Evolutionary conservation across 345 rosid species (phyloP).

Genomic region (rapeseed (Brassica napus)): DNA sequence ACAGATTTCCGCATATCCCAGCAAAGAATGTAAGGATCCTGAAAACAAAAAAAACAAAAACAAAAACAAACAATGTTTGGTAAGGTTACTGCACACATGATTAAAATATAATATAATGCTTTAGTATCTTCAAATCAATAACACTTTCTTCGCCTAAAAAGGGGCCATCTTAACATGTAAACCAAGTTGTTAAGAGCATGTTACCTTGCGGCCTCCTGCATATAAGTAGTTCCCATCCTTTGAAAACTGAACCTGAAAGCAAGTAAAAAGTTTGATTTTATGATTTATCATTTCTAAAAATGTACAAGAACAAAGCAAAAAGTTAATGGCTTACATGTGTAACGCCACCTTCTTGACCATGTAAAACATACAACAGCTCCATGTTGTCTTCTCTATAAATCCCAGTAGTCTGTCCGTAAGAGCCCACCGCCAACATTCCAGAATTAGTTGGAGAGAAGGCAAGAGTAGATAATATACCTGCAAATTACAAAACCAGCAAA

Average conservation of each 20-base stretch:
- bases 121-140: background rate
- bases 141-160: background rate
- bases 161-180: background rate
- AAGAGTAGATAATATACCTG: constrained; percentile 85
- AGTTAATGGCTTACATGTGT: constrained; percentile 66
- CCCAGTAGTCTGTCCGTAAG: constrained; percentile 85
- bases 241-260: constrained; percentile 81
- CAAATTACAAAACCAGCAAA: constrained; percentile 22
- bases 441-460: constrained; percentile 78
- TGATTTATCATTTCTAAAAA: constrained; percentile 19
- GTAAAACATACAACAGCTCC: constrained; percentile 88
- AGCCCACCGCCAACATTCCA: constrained; percentile 92
- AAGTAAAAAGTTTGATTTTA: constrained; percentile 2
- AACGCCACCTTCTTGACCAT: constrained; percentile 96
- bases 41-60: too few species aligned
- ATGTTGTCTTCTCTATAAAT: constrained; percentile 89
- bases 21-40: constrained; percentile 95
- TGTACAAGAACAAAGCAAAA: background rate
- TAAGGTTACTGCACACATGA: background rate
- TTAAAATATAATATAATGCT: background rate
- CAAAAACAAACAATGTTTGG: too few species aligned
- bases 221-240: constrained; percentile 92
- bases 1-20: constrained; percentile 93
- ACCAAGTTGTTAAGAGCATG: too few species aligned
- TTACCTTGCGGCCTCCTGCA: constrained; percentile 95